A percentile compares a stretch with the other conserved stretches of the same genome.
Conservation (phyloP, 106 monocot genomes). For the Dendrobium catenatum region DNA sequence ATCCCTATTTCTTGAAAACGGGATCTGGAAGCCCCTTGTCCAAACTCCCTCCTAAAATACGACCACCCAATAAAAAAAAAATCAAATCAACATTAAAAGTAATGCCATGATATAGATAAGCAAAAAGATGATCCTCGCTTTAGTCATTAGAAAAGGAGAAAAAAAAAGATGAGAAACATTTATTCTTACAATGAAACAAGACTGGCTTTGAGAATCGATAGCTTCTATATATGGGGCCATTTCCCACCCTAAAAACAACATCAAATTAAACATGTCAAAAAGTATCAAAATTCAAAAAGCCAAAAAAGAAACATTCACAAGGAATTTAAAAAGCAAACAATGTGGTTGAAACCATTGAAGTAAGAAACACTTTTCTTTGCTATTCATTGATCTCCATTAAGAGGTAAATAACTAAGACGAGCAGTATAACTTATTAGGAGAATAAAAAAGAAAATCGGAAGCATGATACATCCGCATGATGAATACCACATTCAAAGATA, state of each 20-base stretch:
- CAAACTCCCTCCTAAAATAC: too few relatives aligned
- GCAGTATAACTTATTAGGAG: neutral
- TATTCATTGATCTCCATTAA: neutral
- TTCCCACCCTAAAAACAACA: slow-evolving; percentile 67
- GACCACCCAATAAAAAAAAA: neutral
- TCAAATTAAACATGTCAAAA: slow-evolving; percentile 1
- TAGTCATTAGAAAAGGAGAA: too few relatives aligned
- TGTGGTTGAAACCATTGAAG: neutral
- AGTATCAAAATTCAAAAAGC: neutral
- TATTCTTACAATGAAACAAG: slow-evolving; percentile 53
- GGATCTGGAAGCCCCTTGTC: too few relatives aligned
- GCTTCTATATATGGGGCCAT: slow-evolving; percentile 94
- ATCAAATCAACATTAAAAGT: neutral
- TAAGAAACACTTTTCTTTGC: neutral
- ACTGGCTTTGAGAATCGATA: slow-evolving; percentile 69
- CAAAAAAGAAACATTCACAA: neutral
- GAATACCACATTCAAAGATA: neutral
- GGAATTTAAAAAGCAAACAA: neutral
- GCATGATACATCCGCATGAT: neutral
- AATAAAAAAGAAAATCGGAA: neutral
- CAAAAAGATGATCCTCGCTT: neutral
- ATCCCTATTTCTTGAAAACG: too few relatives aligned
- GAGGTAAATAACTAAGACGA: neutral
- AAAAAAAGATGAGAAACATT: neutral
- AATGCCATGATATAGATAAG: neutral